Conservation (phyloP, 129 eudicot species). For the Solidago caesia region DNA sequence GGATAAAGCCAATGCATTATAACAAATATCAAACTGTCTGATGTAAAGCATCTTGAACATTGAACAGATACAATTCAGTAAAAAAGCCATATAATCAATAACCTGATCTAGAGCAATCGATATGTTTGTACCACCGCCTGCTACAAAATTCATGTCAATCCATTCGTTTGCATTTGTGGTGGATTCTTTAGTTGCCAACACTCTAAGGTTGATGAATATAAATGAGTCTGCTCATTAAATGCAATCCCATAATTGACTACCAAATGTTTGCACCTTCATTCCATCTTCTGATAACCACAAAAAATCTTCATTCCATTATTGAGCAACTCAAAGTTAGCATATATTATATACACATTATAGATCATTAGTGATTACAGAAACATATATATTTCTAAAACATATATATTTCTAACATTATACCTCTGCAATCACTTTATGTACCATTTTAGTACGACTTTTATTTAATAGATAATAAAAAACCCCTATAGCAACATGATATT, state of each 20-base stretch:
- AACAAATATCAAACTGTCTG: neutral
- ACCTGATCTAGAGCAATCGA: slow-evolving; percentile 70
- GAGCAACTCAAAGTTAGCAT: too few species aligned
- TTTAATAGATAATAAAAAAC: too few species aligned
- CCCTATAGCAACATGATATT: too few species aligned
- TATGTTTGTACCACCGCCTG: slow-evolving; percentile 78
- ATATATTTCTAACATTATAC: too few species aligned
- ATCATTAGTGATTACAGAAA: too few species aligned
- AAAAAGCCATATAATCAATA: neutral
- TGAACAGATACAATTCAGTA: neutral
- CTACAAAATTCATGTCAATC: slow-evolving; percentile 54
- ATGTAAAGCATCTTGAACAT: neutral
- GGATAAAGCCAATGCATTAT: neutral
- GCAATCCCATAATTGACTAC: slow-evolving; percentile 29
- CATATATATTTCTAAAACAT: too few species aligned
- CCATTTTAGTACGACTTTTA: too few species aligned
- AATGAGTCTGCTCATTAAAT: slow-evolving; percentile 51
- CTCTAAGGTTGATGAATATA: slow-evolving; percentile 62
- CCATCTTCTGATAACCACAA: too few species aligned
- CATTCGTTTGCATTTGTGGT: slow-evolving; percentile 58
- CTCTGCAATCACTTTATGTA: too few species aligned
- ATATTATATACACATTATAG: too few species aligned
- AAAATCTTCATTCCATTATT: too few species aligned
- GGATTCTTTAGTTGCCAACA: slow-evolving; percentile 50
- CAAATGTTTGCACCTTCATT: too few species aligned